Percentiles rank a stretch among this genome's conserved stretches.
phyloP scores from a whole-genome alignment of 2,329 filamentous ascomycete species.

The Colletotrichum horii region DNA sequence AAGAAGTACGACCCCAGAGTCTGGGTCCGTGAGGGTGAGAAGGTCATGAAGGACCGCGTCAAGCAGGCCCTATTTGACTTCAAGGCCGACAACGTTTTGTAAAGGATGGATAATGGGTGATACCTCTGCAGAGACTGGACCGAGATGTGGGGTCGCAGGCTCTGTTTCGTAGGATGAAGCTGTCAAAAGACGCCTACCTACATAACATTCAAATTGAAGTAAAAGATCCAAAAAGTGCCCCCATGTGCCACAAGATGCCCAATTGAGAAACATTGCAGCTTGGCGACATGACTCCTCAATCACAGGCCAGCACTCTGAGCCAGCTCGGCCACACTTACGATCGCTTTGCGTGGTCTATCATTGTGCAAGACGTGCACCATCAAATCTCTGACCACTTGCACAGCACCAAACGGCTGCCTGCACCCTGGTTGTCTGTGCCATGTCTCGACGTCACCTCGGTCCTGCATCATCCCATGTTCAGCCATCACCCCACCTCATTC shows the following conservation, averaged over 20 bases:
- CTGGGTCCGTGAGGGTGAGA: slow-evolving; percentile 96
- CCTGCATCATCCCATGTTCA: not conserved
- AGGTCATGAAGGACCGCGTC: slow-evolving; percentile 89
- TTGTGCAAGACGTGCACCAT: not conserved
- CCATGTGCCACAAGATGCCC: not conserved
- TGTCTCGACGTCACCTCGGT: not conserved
- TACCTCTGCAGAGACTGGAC: slow-evolving; percentile 15
- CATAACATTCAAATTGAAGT: slow-evolving; percentile 14
- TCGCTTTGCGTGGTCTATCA: not conserved
- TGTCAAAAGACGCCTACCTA: slow-evolving; percentile 13
- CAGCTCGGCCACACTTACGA: not conserved
- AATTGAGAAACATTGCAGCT: not conserved
- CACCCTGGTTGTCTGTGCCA: not conserved
- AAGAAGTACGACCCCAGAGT: slow-evolving; percentile 87
- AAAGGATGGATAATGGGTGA: slow-evolving; percentile 40
- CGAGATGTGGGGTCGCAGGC: not conserved
- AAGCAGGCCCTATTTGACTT: slow-evolving; percentile 87
- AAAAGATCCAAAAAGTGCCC: not conserved
- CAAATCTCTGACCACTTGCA: not conserved
- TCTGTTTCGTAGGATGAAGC: slow-evolving; percentile 9
- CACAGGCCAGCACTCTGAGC: not conserved
- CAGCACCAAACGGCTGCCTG: not conserved
- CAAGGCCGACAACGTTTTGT: slow-evolving; percentile 81
- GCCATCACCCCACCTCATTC: not conserved
- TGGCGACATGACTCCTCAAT: not conserved